A percentile compares a stretch with the other conserved stretches of the same genome.
Conservation (phyloP, 2,329 filamentous ascomycete genomes). For the Colletotrichum phormii region DNA sequence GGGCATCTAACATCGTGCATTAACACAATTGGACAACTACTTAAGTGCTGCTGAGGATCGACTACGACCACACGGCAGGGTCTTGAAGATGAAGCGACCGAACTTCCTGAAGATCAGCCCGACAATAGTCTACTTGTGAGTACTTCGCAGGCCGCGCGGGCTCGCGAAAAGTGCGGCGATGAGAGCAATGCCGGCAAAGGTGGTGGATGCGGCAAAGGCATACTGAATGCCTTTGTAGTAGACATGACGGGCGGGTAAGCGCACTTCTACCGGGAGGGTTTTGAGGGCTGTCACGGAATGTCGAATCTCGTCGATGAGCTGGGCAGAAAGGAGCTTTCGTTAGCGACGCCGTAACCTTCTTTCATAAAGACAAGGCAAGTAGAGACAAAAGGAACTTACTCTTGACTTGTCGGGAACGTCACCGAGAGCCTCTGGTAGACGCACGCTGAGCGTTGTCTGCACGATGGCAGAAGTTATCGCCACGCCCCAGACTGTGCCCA, state of each 20-base stretch:
- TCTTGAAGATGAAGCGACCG: not conserved
- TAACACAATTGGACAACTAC: not conserved
- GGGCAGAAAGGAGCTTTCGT: constrained; percentile 32
- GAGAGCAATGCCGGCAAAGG: constrained; percentile 59
- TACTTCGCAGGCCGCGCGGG: constrained; percentile 46
- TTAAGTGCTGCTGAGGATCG: not conserved
- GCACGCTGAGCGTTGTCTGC: constrained; percentile 69
- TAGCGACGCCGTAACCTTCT: constrained; percentile 7
- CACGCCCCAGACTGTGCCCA: constrained; percentile 74
- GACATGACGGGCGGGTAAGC: constrained; percentile 66
- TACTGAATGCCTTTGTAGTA: constrained; percentile 70
- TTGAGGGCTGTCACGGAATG: constrained; percentile 69
- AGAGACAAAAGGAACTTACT: constrained; percentile 54
- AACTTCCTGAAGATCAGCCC: not conserved
- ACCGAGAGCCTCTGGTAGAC: constrained; percentile 64
- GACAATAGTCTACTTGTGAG: constrained; percentile 38
- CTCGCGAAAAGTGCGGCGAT: constrained; percentile 45
- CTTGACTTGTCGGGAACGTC: constrained; percentile 68
- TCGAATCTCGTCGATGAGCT: constrained; percentile 72
- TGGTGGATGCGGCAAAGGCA: constrained; percentile 67
- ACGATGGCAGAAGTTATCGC: constrained; percentile 71
- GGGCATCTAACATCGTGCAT: not conserved
- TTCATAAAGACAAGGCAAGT: not conserved
- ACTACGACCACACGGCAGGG: not conserved
- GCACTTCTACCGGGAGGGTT: constrained; percentile 66